phyloP scores from a whole-genome alignment of 2,329 filamentous ascomycete species.

The Beauveria caledonica region DNA sequence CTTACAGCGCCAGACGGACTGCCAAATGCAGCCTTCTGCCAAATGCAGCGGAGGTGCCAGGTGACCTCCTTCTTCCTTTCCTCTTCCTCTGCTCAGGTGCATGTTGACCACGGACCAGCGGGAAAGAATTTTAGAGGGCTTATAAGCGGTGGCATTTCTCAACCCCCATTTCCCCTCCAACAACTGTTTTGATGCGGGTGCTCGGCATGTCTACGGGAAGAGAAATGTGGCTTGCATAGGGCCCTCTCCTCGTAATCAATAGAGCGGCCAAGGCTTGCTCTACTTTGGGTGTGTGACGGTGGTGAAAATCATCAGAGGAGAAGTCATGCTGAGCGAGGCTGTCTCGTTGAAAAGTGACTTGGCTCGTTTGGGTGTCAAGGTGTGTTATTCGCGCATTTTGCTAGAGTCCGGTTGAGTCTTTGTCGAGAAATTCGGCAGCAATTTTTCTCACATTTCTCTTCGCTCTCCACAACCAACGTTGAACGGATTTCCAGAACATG shows the following conservation, averaged over 20 bases:
- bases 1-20: background rate
- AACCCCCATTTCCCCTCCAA: background rate
- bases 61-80: too few relatives aligned
- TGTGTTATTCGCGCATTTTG: background rate
- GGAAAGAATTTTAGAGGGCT: background rate
- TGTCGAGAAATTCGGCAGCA: too few relatives aligned
- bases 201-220: background rate
- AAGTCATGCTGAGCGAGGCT: too few relatives aligned
- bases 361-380: background rate
- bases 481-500: background rate
- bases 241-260: background rate
- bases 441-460: background rate
- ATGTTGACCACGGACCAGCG: background rate
- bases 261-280: background rate
- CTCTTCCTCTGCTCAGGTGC: background rate
- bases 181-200: background rate
- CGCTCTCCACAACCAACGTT: background rate
- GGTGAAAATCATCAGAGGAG: background rate
- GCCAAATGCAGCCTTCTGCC: background rate
- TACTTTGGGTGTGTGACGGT: background rate
- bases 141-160: background rate
- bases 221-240: slow-evolving; percentile 1
- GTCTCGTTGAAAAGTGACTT: background rate
- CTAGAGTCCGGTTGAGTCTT: too few relatives aligned
- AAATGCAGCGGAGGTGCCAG: too few relatives aligned